These are phyloP conservation scores for Exophiala mesophila DNA, from an alignment of 2,329 filamentous ascomycete species.

Conservation along the genomic window DNA sequence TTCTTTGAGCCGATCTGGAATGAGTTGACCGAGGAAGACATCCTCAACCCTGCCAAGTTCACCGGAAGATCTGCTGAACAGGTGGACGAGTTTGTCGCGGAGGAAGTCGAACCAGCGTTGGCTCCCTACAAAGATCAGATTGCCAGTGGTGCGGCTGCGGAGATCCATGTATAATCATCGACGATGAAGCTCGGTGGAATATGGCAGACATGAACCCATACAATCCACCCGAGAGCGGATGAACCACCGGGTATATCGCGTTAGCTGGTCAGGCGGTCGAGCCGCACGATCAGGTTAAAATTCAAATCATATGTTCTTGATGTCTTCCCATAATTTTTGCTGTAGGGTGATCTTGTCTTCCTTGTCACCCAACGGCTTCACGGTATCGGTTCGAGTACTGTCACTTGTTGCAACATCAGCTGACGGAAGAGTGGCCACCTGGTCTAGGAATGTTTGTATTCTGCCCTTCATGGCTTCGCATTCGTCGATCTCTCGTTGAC, in stretches of 20 bases:
- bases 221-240: too few relatives aligned
- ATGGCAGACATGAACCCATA: too few relatives aligned
- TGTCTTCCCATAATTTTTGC: constrained; percentile 36
- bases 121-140: constrained; percentile 42
- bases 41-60: constrained; percentile 61
- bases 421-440: constrained; percentile 21
- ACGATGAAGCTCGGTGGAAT: not conserved
- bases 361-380: constrained; percentile 10
- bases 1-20: constrained; percentile 70
- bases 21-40: constrained; percentile 56
- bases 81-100: constrained; percentile 49
- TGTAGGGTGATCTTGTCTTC: constrained; percentile 30
- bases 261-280: too few relatives aligned
- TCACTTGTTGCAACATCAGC: constrained; percentile 10
- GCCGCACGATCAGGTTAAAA: too few relatives aligned
- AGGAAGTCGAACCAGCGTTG: constrained; percentile 46
- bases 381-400: constrained; percentile 6
- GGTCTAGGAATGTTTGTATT: constrained; percentile 45
- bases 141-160: constrained; percentile 34
- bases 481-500: constrained; percentile 70
- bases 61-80: constrained; percentile 53
- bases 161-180: constrained; percentile 36
- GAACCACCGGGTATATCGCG: too few relatives aligned
- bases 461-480: constrained; percentile 69
- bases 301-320: constrained; percentile 31